Conservation (phyloP, 352 stramenopile species). For the Achlya hypogyna region DNA sequence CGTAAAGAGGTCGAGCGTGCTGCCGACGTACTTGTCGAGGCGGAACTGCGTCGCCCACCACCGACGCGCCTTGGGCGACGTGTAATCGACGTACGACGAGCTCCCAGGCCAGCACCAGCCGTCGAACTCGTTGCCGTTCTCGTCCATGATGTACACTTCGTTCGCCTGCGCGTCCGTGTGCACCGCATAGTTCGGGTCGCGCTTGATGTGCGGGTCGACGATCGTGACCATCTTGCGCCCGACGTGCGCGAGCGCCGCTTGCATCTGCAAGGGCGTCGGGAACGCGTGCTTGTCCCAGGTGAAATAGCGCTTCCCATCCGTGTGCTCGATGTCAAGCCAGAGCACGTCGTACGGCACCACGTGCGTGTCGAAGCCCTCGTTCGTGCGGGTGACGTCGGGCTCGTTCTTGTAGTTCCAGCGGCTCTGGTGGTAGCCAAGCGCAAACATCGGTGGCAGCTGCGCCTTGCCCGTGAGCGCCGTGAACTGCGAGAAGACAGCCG, state of each 20-base stretch:
- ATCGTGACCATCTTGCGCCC: slow-evolving; percentile 99
- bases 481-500: slow-evolving; percentile 88
- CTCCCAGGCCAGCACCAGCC: slow-evolving; percentile 99
- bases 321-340: slow-evolving; percentile 99
- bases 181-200: slow-evolving; percentile 93
- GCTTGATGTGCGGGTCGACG: slow-evolving; percentile 99
- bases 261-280: slow-evolving; percentile 92
- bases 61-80: slow-evolving; percentile 78
- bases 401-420: slow-evolving; percentile 99
- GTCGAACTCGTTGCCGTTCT: slow-evolving; percentile 94
- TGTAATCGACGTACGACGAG: slow-evolving; percentile 99
- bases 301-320: slow-evolving; percentile 95
- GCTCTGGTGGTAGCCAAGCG: slow-evolving; percentile 98
- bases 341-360: slow-evolving; percentile 99
- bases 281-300: slow-evolving; percentile 97
- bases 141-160: slow-evolving; percentile 95
- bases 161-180: slow-evolving; percentile 67
- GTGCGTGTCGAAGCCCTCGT: slow-evolving; percentile 91
- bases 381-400: slow-evolving; percentile 84
- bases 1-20: slow-evolving; percentile 90
- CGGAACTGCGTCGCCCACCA: slow-evolving; percentile 97
- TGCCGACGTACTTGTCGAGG: slow-evolving; percentile 91
- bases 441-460: slow-evolving; percentile 93
- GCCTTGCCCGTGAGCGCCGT: slow-evolving; percentile 87
- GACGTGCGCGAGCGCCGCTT: slow-evolving; percentile 82